Conservation (phyloP, 2,329 filamentous ascomycete genomes). For the Aspergillus clavatus region DNA sequence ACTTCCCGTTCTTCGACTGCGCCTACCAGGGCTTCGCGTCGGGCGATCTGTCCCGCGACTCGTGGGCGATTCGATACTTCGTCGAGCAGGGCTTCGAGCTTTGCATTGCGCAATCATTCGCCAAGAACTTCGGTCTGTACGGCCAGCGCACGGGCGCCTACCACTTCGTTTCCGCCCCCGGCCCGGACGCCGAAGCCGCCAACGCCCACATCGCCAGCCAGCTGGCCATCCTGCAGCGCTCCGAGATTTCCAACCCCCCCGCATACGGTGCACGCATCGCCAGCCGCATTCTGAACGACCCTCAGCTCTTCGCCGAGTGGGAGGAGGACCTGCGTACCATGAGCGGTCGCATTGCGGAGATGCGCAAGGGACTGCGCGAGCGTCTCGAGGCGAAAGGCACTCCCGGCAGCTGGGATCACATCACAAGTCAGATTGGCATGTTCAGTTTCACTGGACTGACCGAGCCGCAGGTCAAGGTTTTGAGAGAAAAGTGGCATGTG, state of each 20-base stretch:
- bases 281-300: conserved; percentile 76
- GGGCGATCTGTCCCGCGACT: conserved; percentile 77
- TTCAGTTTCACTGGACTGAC: conserved; percentile 71
- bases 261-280: conserved; percentile 91
- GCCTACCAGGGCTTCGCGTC: conserved; percentile 98
- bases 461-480: conserved; percentile 44
- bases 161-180: conserved; percentile 79
- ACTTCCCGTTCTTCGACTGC: conserved; percentile 97
- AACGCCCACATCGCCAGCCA: conserved; percentile 70
- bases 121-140: conserved; percentile 75
- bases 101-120: conserved; percentile 56
- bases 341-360: conserved; percentile 90
- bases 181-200: conserved; percentile 59
- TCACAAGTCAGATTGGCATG: conserved; percentile 99
- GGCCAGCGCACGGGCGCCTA: conserved; percentile 94
- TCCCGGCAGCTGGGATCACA: conserved; percentile 91
- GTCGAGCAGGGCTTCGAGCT: conserved; percentile 80
- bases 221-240: conserved; percentile 88
- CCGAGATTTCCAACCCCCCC: conserved; percentile 95
- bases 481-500: conserved; percentile 47
- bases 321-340: conserved; percentile 87
- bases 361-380: conserved; percentile 71
- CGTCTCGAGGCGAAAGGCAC: conserved; percentile 82
- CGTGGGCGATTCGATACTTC: conserved; percentile 91
- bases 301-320: conserved; percentile 80